Conservation (phyloP, 208 protist species). For the Trypanosomatidae sp. region DNA sequence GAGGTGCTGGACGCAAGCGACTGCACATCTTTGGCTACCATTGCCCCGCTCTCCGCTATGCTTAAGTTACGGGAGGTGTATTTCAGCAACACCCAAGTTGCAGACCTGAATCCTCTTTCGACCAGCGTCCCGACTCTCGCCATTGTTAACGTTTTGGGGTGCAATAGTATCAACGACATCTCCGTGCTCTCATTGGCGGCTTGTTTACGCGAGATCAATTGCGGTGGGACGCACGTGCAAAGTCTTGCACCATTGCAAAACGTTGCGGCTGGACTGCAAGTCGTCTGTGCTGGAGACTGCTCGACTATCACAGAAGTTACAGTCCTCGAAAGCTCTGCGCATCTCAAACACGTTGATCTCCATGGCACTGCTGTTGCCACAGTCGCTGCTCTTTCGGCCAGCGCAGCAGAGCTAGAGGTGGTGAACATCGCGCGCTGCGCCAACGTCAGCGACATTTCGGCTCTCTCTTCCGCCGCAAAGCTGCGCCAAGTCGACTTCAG, state of each 20-base stretch:
- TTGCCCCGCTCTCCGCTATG: constrained; percentile 1
- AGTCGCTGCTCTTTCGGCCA: constrained; percentile 1
- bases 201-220: not conserved
- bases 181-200: not conserved
- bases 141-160: not conserved
- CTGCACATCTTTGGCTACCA: not conserved
- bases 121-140: not conserved
- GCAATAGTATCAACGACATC: not conserved
- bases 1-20: not conserved
- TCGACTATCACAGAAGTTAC: not conserved
- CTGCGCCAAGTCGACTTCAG: too few relatives aligned
- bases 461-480: not conserved
- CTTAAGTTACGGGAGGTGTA: not conserved
- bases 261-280: not conserved
- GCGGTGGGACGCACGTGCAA: constrained; percentile 9
- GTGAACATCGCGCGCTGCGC: not conserved
- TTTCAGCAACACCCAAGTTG: not conserved
- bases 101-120: not conserved
- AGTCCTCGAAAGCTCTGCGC: constrained; percentile 8
- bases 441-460: not conserved
- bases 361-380: not conserved
- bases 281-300: constrained; percentile 8
- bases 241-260: not conserved
- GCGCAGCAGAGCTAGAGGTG: constrained; percentile 3
- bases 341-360: constrained; percentile 6